These are phyloP conservation scores for Suillus placidus DNA, from an alignment of 768 basidiomycete genomes.

Conservation along the genomic window DNA sequence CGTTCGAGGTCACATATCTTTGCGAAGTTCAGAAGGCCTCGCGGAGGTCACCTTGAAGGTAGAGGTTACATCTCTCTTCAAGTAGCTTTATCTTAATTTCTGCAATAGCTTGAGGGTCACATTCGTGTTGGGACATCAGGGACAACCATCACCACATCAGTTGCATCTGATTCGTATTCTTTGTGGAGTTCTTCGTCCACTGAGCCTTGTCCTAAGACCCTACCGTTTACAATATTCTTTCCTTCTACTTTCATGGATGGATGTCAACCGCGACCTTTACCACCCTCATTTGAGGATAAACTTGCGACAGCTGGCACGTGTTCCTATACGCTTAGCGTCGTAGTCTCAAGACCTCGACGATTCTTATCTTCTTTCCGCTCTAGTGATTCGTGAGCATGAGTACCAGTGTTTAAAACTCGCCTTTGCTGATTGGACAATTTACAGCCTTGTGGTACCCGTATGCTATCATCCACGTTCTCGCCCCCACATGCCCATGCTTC, in stretches of 20 bases:
- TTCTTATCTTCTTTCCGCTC: conserved; percentile 49
- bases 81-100: conserved; percentile 5
- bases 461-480: conserved; percentile 56
- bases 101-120: conserved; percentile 27
- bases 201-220: conserved; percentile 34
- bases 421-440: conserved; percentile 1
- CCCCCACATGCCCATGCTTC: conserved; percentile 56
- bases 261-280: conserved; percentile 39
- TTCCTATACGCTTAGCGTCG: conserved; percentile 50
- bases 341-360: conserved; percentile 40
- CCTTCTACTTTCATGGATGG: conserved; percentile 49
- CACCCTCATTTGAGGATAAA: conserved; percentile 47
- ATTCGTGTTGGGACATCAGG: conserved; percentile 22
- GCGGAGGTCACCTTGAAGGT: conserved; percentile 30
- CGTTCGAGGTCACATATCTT: conserved; percentile 27
- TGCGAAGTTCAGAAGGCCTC: conserved; percentile 16
- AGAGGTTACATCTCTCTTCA: neutral
- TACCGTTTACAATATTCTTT: conserved; percentile 48
- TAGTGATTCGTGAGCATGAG: conserved; percentile 44
- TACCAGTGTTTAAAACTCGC: conserved; percentile 9
- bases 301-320: conserved; percentile 34
- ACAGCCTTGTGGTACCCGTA: conserved; percentile 52
- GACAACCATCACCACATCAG: conserved; percentile 14
- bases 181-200: conserved; percentile 23
- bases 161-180: conserved; percentile 21